Evolutionary conservation across 1,284 basidiomycete species (phyloP).

Genomic region (Agaricales sp.): DNA sequence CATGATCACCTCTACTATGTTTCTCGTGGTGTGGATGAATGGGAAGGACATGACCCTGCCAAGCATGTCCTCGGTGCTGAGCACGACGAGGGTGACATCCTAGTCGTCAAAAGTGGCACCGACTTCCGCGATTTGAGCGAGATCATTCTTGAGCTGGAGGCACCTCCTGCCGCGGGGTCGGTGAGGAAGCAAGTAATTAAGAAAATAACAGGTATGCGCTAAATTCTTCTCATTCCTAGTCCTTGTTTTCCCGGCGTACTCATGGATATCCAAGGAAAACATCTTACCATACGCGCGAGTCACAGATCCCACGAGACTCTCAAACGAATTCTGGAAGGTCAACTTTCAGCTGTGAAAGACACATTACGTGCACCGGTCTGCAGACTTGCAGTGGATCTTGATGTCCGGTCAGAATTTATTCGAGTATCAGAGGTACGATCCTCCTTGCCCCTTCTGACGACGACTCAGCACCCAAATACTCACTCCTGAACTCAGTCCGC

Average conservation of each 20-base stretch:
- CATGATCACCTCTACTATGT: conserved; percentile 88
- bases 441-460: background rate
- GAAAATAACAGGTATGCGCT: conserved; percentile 48
- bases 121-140: conserved; percentile 87
- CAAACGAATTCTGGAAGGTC: conserved; percentile 47
- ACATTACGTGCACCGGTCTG: conserved; percentile 70
- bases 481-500: conserved; percentile 44
- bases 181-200: conserved; percentile 62
- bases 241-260: background rate
- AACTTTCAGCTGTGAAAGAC: conserved; percentile 64
- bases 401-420: conserved; percentile 69
- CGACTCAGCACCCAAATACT: background rate
- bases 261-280: too few species aligned
- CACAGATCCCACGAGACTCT: conserved; percentile 52
- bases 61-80: conserved; percentile 60
- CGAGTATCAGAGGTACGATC: conserved; percentile 53
- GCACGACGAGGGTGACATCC: conserved; percentile 61
- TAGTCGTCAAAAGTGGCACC: conserved; percentile 80
- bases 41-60: conserved; percentile 60
- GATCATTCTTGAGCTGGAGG: conserved; percentile 52
- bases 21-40: conserved; percentile 62
- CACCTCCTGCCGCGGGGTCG: conserved; percentile 45
- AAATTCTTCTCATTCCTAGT: background rate
- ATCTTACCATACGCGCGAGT: conserved; percentile 51
- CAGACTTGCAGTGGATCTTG: conserved; percentile 57